A percentile compares a stretch with the other conserved stretches of the same genome.
Conservation (phyloP, 139 green algal species). For the Mesotaenium endlicherianum region DNA sequence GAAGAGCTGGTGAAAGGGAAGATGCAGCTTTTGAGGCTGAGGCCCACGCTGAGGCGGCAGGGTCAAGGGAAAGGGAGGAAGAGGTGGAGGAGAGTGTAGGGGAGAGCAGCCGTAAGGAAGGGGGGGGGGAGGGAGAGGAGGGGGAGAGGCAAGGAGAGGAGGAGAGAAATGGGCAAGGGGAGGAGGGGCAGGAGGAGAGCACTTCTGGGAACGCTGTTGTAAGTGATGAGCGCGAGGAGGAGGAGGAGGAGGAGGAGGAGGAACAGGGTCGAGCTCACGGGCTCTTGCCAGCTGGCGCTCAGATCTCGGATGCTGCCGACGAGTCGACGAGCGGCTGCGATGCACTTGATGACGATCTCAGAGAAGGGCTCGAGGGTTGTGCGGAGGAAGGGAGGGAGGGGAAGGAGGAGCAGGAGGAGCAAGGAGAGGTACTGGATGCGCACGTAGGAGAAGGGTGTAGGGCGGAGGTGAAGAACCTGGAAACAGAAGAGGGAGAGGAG, state of each 20-base stretch:
- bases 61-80: not conserved
- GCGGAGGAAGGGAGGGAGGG: not conserved
- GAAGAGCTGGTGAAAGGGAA: too few species aligned
- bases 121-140: not conserved
- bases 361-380: not conserved
- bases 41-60: too few species aligned
- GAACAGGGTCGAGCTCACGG: not conserved
- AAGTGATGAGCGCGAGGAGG: too few species aligned
- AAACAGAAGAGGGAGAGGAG: conserved; percentile 22
- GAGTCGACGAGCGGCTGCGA: too few species aligned
- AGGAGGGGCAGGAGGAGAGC: not conserved
- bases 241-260: not conserved
- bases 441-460: not conserved
- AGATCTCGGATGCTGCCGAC: not conserved
- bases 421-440: not conserved
- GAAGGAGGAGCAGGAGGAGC: not conserved
- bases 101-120: not conserved
- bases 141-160: not conserved
- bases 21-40: too few species aligned
- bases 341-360: not conserved
- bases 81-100: not conserved
- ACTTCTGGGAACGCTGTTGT: too few species aligned
- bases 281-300: not conserved
- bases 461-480: not conserved
- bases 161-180: not conserved